Evolutionary conservation across 257 asterid genomes (phyloP).

Genomic region (Gentiana dahurica): DNA sequence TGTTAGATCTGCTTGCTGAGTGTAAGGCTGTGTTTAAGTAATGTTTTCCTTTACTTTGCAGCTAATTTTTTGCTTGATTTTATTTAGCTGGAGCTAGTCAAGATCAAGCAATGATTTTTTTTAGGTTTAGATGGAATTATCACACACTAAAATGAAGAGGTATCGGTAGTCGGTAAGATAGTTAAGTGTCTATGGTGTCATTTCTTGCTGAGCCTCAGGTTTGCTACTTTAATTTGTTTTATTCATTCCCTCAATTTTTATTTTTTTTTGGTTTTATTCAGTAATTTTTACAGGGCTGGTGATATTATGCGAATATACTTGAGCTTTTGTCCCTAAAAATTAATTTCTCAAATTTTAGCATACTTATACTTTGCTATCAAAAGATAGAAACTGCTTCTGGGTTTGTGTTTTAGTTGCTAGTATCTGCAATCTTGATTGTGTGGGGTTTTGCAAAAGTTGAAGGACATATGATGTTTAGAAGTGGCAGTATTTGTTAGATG

Average conservation of each 20-base stretch:
- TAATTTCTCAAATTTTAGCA: too few relatives aligned
- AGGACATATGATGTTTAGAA: too few relatives aligned
- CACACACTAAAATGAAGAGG: constrained; percentile 44
- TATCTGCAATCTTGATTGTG: too few relatives aligned
- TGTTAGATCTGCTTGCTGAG: constrained; percentile 41
- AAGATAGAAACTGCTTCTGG: too few relatives aligned
- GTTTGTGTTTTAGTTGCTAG: too few relatives aligned
- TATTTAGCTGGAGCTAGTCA: constrained; percentile 34
- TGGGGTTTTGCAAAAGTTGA: too few relatives aligned
- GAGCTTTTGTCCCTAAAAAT: too few relatives aligned
- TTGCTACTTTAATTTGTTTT: neutral
- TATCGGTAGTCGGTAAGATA: constrained; percentile 34
- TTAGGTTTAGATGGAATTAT: constrained; percentile 12
- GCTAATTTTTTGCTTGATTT: constrained; percentile 3
- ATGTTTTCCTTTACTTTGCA: constrained; percentile 11
- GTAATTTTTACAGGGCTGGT: too few relatives aligned
- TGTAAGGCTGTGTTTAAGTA: neutral
- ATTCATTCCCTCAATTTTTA: neutral
- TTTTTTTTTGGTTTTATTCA: neutral
- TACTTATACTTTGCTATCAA: too few relatives aligned
- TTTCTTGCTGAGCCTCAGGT: constrained; percentile 34
- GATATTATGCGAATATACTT: too few relatives aligned
- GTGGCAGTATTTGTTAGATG: too few relatives aligned
- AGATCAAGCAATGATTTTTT: constrained; percentile 14
- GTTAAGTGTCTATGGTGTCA: constrained; percentile 18